Conservation (phyloP, 176 grass and related monocot genomes). For the Avena insularis region DNA sequence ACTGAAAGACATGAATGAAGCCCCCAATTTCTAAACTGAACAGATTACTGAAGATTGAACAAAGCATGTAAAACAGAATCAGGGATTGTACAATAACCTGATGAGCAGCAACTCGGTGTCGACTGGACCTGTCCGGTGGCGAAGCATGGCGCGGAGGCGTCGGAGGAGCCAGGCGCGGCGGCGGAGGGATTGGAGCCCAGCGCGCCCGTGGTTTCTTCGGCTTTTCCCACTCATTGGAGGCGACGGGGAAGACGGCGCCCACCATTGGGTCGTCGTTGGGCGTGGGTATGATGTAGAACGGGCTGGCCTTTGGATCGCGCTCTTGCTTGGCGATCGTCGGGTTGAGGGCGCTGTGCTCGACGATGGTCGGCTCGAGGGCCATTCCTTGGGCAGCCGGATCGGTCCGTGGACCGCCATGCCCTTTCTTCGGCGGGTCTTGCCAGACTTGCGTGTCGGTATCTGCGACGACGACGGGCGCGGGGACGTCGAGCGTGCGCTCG, state of each 20-base stretch:
- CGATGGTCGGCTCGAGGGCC: neutral
- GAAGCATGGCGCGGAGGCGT: neutral
- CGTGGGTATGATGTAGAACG: neutral
- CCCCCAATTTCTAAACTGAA: no score
- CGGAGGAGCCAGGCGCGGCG: neutral
- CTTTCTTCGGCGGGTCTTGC: neutral
- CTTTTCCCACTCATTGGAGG: neutral
- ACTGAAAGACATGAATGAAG: no score
- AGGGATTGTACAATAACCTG: neutral
- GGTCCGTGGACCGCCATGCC: neutral
- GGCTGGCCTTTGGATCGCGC: neutral
- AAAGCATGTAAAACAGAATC: neutral
- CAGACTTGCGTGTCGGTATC: neutral
- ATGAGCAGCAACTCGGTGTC: neutral
- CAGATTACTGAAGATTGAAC: conserved; percentile 9
- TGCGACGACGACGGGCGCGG: neutral
- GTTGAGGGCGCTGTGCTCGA: no score
- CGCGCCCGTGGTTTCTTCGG: neutral
- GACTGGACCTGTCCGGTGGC: neutral
- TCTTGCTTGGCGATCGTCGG: neutral
- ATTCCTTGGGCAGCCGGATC: neutral
- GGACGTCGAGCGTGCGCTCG: neutral
- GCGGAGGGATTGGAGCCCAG: neutral
- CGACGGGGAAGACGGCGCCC: neutral
- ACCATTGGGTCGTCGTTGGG: neutral